Base-by-base conservation (phyloP, 1,139 yeast species). In the Zygosaccharomyces pseudobailii region DNA sequence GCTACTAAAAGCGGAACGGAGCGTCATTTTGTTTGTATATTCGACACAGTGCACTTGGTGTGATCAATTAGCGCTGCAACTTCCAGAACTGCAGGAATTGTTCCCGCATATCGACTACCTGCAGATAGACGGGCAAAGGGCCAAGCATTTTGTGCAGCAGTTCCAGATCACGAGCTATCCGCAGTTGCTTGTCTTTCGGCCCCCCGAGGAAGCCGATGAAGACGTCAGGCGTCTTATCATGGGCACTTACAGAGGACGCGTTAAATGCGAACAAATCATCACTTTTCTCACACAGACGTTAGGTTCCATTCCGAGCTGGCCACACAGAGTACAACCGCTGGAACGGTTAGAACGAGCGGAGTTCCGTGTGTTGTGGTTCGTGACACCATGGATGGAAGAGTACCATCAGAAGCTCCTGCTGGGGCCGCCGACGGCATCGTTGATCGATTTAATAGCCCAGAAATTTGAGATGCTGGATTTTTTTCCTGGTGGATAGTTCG, bases 291-390 rank as follows among this genome's bases (percentile, higher is more conserved):
- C 53, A 17, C 45, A 44, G 27, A 22, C 23, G 13, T 42, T 50
- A 3, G 55, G 56, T 6, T 42, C 40, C 22, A n/a, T 50, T 41
- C 51, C 55, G 5, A 42, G 37, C 20, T 54, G 56, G 57, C 52
- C 53, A 4, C 19, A 30, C 33, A 10, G 33, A 9, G 33, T n/a
- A 5, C 33, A 30, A n/a, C 33, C 33, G 33, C 33, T n/a, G 33
- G 44, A 41, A 10, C 43, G 50, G 3, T 28, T 25, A n/a, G 45
- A 43, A 10, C 31, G 37, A 19, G 36, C 43, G 30, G 9, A n/a
- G 10, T 36, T 22, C 22, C 24, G 20, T 21, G n/a, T 33, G 8
- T 32, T 40, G 22, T 20, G 33, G 25, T 20, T 22, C 20, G 40
- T 42, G 19, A 30, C 30, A 31, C 36, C 21, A 24, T 33, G 17